Conservation (phyloP, 139 green algal species). For the Chlorella sp. region DNA sequence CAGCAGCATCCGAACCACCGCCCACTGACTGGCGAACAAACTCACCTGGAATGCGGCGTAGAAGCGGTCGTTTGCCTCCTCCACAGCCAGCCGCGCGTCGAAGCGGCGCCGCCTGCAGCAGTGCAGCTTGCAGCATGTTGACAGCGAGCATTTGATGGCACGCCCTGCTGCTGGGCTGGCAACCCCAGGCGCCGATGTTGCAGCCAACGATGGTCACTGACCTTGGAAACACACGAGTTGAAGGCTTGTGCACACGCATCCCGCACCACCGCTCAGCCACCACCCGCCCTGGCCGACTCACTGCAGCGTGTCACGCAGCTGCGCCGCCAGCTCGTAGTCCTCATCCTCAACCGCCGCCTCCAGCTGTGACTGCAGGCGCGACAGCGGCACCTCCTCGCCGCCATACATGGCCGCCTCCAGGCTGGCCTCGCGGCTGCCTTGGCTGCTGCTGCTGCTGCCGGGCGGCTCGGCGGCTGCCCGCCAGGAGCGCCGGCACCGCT, state of each 20-base stretch:
- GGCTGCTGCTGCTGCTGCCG: background rate
- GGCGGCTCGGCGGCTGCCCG: background rate
- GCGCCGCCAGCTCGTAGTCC: conserved; percentile 67
- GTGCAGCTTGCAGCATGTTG: no score
- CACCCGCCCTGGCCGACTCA: conserved; percentile 11
- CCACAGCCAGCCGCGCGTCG: conserved; percentile 72
- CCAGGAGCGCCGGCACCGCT: background rate
- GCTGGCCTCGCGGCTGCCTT: background rate
- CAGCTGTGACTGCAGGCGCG: conserved; percentile 37
- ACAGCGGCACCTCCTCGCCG: conserved; percentile 13
- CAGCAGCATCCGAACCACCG: no score
- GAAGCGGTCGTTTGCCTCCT: conserved; percentile 85
- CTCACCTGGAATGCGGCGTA: conserved; percentile 78
- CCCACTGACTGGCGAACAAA: no score
- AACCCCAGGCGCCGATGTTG: no score
- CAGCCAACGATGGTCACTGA: no score
- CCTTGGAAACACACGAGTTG: no score
- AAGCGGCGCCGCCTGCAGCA: conserved; percentile 42
- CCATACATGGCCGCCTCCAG: conserved; percentile 2
- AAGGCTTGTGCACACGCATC: background rate
- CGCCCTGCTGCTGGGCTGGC: no score
- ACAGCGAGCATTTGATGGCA: no score
- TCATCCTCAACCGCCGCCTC: conserved; percentile 62
- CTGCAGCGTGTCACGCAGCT: conserved; percentile 64
- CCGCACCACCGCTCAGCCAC: background rate